Base-by-base conservation (phyloP, 2,329 filamentous ascomycete species). In the Sarocladium oryzae region DNA sequence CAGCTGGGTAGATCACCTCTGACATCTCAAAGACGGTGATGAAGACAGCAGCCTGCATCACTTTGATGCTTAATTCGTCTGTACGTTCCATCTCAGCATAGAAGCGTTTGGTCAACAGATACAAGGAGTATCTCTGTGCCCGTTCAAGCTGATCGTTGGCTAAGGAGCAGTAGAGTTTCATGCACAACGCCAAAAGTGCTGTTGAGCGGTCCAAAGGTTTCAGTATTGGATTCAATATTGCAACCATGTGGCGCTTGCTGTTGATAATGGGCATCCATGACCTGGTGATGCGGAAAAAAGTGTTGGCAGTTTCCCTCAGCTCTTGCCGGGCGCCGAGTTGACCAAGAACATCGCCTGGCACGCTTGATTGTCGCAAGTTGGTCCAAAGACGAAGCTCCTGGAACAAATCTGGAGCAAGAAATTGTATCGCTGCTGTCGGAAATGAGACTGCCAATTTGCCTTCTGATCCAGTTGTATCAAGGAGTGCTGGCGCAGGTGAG, bases 1-100 rank as follows among this genome's bases (percentile, higher is more conserved):
- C 56, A 6, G 56, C 56, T 8, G 56, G 56, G 38, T 55, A 56
- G 26, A 57, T 51, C 15, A 51, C 53, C 8, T 57, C 40, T 9
- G 53, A 50, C 11, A 57, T 37, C 38, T 57, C 56, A 36, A 51
- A 57, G 21, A 52, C 16, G 8, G 54, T 54, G 36, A 57, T 54
- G 21, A 51, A 46, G 7, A 56, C 20, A 33, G 37, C 54, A 21
- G 56, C 56, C 28, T 55, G 56, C 26, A 49, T 30, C 9, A 18
- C 21, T 4, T 26, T 30, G 11, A 49, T 35, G 18, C 10, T 33
- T 28, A 49, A 16, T 7, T 24, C 32, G n/a, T 36, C 46, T 6
- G 46, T 16, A 9, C 3, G 35, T 26, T 49, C 46, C 7, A 49
- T 28, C 18, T 49, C 46, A n/a, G 16, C 11, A 21, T 35, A n/a